Conservation (phyloP, 257 asterid genomes). For the Nicotiana undulata region DNA sequence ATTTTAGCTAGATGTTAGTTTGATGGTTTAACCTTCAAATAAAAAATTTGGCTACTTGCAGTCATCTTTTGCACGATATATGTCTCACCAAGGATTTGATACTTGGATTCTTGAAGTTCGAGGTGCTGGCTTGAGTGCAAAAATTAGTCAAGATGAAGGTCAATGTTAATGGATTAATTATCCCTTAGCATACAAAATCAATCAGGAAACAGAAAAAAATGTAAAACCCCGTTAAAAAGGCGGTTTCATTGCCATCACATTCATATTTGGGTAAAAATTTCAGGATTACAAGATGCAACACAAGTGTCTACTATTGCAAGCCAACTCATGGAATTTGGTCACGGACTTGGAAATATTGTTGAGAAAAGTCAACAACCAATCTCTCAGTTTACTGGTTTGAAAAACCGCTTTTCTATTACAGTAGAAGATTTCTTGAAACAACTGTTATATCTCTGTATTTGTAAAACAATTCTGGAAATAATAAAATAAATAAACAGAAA, state of each 20-base stretch:
- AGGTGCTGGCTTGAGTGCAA: slow-evolving; percentile 89
- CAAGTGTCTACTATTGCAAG: slow-evolving; percentile 54
- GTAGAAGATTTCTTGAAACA: slow-evolving; percentile 89
- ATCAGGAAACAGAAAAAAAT: not conserved
- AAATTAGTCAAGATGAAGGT: slow-evolving; percentile 11
- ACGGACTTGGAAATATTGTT: slow-evolving; percentile 59
- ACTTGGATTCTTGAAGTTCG: slow-evolving; percentile 97
- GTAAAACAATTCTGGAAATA: too few species aligned
- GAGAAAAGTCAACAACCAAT: slow-evolving; percentile 86
- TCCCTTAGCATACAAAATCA: not conserved
- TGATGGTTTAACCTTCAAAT: not conserved
- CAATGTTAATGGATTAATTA: not conserved
- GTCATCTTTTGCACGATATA: slow-evolving; percentile 96
- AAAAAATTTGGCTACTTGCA: slow-evolving; percentile 22
- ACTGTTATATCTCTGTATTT: too few species aligned
- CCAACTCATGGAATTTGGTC: slow-evolving; percentile 69
- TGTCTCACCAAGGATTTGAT: slow-evolving; percentile 98
- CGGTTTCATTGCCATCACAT: not conserved
- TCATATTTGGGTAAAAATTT: slow-evolving; percentile 39
- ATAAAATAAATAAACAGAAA: too few species aligned
- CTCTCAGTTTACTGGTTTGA: slow-evolving; percentile 72
- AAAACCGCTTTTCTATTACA: slow-evolving; percentile 53
- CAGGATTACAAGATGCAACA: slow-evolving; percentile 52
- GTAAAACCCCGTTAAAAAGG: not conserved
- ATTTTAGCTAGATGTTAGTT: not conserved